Percentiles rank a stretch among this genome's conserved stretches.
phyloP scores from a whole-genome alignment of 2,329 filamentous ascomycete genomes.

The Biscogniauxia mediterranea region DNA sequence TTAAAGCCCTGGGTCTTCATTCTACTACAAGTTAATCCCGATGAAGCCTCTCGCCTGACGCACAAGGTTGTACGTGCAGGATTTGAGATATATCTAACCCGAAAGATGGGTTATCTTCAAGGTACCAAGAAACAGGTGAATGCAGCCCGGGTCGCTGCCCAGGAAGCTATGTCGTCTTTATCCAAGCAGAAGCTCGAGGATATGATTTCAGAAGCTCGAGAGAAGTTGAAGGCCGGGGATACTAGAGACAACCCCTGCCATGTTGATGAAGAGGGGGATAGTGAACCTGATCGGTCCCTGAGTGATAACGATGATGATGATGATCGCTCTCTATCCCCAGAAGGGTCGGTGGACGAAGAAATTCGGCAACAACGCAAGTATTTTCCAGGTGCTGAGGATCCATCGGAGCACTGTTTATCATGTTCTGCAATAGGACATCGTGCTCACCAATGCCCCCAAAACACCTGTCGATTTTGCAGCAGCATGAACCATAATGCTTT shows the following conservation, averaged over 20 bases:
- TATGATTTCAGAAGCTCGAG: slow-evolving; percentile 16
- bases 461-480: slow-evolving; percentile 49
- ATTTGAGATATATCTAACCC: slow-evolving; percentile 18
- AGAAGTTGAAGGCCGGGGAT: slow-evolving; percentile 36
- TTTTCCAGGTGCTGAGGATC: slow-evolving; percentile 48
- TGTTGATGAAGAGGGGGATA: neutral
- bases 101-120: slow-evolving; percentile 18
- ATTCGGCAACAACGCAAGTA: slow-evolving; percentile 44
- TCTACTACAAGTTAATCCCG: slow-evolving; percentile 17
- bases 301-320: neutral
- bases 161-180: slow-evolving; percentile 13
- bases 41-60: slow-evolving; percentile 13
- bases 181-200: slow-evolving; percentile 9
- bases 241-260: slow-evolving; percentile 16
- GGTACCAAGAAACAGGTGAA: slow-evolving; percentile 18
- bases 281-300: neutral
- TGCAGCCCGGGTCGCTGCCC: slow-evolving; percentile 10
- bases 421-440: slow-evolving; percentile 51
- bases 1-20: slow-evolving; percentile 8
- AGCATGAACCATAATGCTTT: slow-evolving; percentile 46
- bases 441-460: slow-evolving; percentile 43
- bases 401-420: slow-evolving; percentile 47
- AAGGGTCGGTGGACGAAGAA: slow-evolving; percentile 30
- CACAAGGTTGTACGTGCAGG: slow-evolving; percentile 22
- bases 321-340: neutral